Evolutionary conservation across 768 basidiomycete species (phyloP).

Genomic region (Lentinula edodes): DNA sequence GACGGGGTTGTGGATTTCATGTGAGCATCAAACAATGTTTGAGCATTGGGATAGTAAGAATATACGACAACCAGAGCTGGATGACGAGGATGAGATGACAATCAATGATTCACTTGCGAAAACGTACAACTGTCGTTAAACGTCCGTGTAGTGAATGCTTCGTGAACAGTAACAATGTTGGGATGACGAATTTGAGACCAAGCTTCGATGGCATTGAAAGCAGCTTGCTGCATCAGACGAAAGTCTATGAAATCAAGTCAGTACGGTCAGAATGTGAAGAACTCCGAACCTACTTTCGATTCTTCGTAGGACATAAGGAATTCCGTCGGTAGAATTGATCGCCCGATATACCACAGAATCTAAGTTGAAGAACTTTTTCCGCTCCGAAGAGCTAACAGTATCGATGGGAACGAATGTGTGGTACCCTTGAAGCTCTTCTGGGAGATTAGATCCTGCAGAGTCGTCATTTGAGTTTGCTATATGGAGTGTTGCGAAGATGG

Average conservation of each 20-base stretch:
- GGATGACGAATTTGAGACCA: constrained; percentile 88
- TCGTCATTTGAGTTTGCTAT: constrained; percentile 15
- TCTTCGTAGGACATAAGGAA: constrained; percentile 71
- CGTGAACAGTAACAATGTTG: constrained; percentile 72
- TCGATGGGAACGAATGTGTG: constrained; percentile 84
- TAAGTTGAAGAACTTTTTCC: constrained; percentile 79
- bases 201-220: constrained; percentile 76
- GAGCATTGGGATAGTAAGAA: constrained; percentile 79
- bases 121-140: constrained; percentile 88
- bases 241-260: constrained; percentile 50
- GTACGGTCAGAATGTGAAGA: constrained; percentile 1
- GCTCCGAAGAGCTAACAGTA: constrained; percentile 38
- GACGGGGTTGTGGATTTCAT: constrained; percentile 51
- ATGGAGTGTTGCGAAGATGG: background rate
- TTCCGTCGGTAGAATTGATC: constrained; percentile 68
- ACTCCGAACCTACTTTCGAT: constrained; percentile 67
- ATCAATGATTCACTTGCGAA: background rate
- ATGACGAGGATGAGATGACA: constrained; percentile 4
- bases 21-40: constrained; percentile 77
- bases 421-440: constrained; percentile 87
- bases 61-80: constrained; percentile 89
- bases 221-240: constrained; percentile 73
- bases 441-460: constrained; percentile 53
- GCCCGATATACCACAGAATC: constrained; percentile 83
- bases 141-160: constrained; percentile 92